A percentile compares a stretch with the other conserved stretches of the same genome.
Conservation (phyloP, 768 basidiomycete species). For the Auriscalpium vulgare region DNA sequence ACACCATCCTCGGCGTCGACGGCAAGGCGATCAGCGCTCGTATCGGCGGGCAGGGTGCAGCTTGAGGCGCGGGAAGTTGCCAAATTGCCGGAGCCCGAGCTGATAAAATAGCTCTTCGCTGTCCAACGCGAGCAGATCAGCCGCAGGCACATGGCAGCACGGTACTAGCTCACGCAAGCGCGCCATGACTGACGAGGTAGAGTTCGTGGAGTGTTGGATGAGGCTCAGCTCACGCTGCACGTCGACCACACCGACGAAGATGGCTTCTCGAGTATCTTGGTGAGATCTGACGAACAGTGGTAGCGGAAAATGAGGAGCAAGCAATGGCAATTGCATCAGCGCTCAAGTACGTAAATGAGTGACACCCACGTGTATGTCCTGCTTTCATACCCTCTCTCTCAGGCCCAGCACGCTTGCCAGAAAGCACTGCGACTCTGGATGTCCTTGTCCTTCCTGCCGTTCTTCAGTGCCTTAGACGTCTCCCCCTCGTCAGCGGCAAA, state of each 20-base stretch:
- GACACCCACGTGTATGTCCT: slow-evolving; percentile 61
- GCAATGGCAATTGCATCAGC: neutral
- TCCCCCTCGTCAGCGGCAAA: neutral
- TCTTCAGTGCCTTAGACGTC: slow-evolving; percentile 2
- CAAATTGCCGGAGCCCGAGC: slow-evolving; percentile 85
- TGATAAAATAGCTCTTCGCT: slow-evolving; percentile 97
- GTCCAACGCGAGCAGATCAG: neutral
- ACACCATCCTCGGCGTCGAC: slow-evolving; percentile 59
- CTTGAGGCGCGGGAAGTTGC: slow-evolving; percentile 65
- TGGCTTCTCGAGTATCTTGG: slow-evolving; percentile 77
- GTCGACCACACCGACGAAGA: slow-evolving; percentile 90
- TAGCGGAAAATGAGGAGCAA: neutral
- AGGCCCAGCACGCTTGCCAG: slow-evolving; percentile 69
- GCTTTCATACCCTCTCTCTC: slow-evolving; percentile 48
- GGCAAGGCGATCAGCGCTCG: slow-evolving; percentile 69
- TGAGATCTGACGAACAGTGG: slow-evolving; percentile 47
- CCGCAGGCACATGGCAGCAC: neutral
- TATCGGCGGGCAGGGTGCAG: slow-evolving; percentile 74
- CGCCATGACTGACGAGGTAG: slow-evolving; percentile 81
- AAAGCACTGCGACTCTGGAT: slow-evolving; percentile 62
- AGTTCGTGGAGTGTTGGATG: slow-evolving; percentile 85
- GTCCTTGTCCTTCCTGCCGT: slow-evolving; percentile 6
- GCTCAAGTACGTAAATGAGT: neutral
- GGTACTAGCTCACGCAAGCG: slow-evolving; percentile 58
- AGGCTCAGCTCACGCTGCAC: slow-evolving; percentile 63